These are phyloP conservation scores for Leccinum pellstonianum DNA, from an alignment of 768 basidiomycete genomes.

Conservation along the genomic window DNA sequence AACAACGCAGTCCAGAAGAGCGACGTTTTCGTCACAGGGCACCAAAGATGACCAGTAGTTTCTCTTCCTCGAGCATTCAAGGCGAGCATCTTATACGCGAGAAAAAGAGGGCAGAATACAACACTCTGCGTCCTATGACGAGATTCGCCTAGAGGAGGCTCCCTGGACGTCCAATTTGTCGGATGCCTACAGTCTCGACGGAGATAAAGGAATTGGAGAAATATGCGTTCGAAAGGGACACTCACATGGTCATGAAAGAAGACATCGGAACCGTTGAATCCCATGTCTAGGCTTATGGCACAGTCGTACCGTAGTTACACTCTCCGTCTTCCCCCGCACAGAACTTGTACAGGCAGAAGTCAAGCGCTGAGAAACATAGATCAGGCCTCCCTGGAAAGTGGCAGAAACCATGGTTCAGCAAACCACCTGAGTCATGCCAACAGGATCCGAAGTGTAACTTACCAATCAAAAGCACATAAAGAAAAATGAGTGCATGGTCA, in stretches of 20 bases:
- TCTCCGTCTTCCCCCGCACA: too few relatives aligned
- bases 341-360: background rate
- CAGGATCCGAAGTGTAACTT: background rate
- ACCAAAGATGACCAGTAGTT: background rate
- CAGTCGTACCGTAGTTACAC: background rate
- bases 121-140: too few relatives aligned
- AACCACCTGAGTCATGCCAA: background rate
- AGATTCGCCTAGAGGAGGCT: background rate
- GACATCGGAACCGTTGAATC: background rate
- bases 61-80: background rate
- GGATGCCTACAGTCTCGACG: background rate
- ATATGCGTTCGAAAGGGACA: background rate
- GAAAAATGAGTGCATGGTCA: background rate
- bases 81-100: background rate
- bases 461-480: background rate
- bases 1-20: background rate
- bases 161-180: background rate
- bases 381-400: too few relatives aligned
- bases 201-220: background rate
- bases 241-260: background rate
- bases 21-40: background rate
- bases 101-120: background rate
- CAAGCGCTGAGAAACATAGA: too few relatives aligned
- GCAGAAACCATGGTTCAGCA: too few relatives aligned
- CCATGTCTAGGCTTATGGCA: background rate